Conservation (phyloP, 306 rosid species). For the Corylus americana region DNA sequence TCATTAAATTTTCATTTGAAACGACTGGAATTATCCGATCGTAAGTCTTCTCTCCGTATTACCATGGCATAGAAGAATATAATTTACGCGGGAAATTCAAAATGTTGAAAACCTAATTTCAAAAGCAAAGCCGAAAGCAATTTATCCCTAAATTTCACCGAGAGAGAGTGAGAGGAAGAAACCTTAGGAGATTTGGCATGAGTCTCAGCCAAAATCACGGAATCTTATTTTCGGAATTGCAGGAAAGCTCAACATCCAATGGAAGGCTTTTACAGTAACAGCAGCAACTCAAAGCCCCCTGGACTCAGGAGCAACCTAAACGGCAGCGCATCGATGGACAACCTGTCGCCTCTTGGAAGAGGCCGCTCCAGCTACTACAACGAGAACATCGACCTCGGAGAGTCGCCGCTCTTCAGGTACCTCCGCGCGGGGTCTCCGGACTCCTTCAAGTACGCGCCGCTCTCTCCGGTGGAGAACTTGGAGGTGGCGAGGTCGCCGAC, state of each 20-base stretch:
- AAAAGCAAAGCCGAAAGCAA: not conserved
- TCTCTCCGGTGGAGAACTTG: constrained; percentile 59
- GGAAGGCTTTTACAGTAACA: constrained; percentile 30
- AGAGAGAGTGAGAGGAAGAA: not conserved
- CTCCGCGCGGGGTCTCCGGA: constrained; percentile 43
- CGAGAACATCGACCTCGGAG: constrained; percentile 45
- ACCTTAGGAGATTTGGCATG: not conserved
- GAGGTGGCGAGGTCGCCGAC: constrained; percentile 42
- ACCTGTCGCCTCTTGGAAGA: constrained; percentile 27
- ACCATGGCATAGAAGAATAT: not conserved
- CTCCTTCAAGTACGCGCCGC: constrained; percentile 34
- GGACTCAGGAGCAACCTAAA: constrained; percentile 26
- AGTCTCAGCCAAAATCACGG: not conserved
- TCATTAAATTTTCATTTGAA: not conserved
- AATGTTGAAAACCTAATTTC: constrained; percentile 12
- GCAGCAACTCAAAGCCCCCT: constrained; percentile 26
- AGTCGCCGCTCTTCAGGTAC: constrained; percentile 47
- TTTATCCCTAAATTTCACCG: not conserved
- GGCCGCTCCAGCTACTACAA: constrained; percentile 39
- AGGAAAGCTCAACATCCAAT: constrained; percentile 26
- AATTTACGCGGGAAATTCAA: constrained; percentile 3
- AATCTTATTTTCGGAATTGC: constrained; percentile 20
- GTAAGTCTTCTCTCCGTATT: no score
- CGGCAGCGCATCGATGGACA: constrained; percentile 38
- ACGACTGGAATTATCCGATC: not conserved